Evolutionary conservation across 345 rosid species (phyloP).

Genomic region (Linum trigynum): DNA sequence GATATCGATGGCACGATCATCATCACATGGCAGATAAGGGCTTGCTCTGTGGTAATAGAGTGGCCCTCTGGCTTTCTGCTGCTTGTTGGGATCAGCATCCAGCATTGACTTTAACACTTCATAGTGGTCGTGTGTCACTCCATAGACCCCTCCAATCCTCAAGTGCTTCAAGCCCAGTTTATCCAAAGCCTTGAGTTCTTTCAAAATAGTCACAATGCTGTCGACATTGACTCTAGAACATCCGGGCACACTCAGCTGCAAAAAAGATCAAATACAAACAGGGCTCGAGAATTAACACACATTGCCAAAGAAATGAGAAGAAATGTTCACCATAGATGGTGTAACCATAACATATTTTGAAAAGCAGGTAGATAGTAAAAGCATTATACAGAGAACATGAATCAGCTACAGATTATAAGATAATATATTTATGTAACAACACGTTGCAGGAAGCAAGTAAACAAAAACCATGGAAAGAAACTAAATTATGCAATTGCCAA

Average conservation of each 20-base stretch:
- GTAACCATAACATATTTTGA: not conserved
- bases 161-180: slow-evolving; percentile 52
- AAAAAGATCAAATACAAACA: no score
- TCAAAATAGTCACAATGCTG: slow-evolving; percentile 56
- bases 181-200: slow-evolving; percentile 41
- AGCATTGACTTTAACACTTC: slow-evolving; percentile 54
- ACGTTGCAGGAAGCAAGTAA: not conserved
- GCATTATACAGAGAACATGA: not conserved
- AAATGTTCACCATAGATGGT: not conserved
- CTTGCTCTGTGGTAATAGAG: slow-evolving; percentile 57
- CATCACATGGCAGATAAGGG: slow-evolving; percentile 53
- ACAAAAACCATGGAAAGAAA: not conserved
- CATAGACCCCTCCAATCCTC: slow-evolving; percentile 68
- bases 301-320: not conserved
- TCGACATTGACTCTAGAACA: slow-evolving; percentile 68
- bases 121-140: slow-evolving; percentile 53
- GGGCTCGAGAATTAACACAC: no score
- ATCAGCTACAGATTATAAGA: not conserved
- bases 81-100: slow-evolving; percentile 28
- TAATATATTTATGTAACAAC: not conserved
- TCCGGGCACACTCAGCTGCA: slow-evolving; percentile 82
- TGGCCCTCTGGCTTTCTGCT: slow-evolving; percentile 37
- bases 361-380: not conserved
- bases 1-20: slow-evolving; percentile 65
- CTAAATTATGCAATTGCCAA: not conserved